phyloP scores from a whole-genome alignment of 2,329 filamentous ascomycete genomes.

The Diatrype stigma region DNA sequence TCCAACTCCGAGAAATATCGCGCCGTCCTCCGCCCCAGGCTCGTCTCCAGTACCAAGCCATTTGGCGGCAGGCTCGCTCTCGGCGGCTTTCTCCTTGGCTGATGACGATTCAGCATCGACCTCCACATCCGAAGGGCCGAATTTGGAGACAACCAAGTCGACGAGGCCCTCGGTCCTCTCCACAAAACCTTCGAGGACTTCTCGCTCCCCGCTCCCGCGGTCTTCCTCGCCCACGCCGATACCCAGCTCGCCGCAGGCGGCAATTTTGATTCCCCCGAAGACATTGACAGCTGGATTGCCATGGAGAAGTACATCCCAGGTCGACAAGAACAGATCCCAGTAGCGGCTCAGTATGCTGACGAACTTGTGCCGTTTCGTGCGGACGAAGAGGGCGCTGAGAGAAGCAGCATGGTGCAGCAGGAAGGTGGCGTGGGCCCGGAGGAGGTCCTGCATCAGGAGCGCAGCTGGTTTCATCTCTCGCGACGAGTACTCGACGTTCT shows the following conservation, averaged over 20 bases:
- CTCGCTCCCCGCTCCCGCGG: constrained; percentile 86
- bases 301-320: constrained; percentile 87
- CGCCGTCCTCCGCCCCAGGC: constrained; percentile 70
- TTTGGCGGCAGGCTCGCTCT: constrained; percentile 26
- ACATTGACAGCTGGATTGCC: constrained; percentile 80
- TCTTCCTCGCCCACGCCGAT: constrained; percentile 95
- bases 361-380: constrained; percentile 63
- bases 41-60: constrained; percentile 75
- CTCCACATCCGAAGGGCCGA: constrained; percentile 47
- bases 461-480: constrained; percentile 82
- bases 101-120: constrained; percentile 27
- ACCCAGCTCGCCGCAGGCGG: constrained; percentile 85
- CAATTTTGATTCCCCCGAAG: constrained; percentile 80
- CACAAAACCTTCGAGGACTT: constrained; percentile 86
- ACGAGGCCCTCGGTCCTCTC: constrained; percentile 76
- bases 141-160: constrained; percentile 83
- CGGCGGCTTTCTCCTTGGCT: constrained; percentile 19
- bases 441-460: constrained; percentile 74
- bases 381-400: constrained; percentile 65
- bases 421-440: constrained; percentile 79
- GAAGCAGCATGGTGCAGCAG: constrained; percentile 81
- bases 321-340: constrained; percentile 67
- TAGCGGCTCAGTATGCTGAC: constrained; percentile 70
- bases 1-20: constrained; percentile 80
- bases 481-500: constrained; percentile 73